Conservation (phyloP, 2,329 filamentous ascomycete genomes). For the Escovopsis sp. region DNA sequence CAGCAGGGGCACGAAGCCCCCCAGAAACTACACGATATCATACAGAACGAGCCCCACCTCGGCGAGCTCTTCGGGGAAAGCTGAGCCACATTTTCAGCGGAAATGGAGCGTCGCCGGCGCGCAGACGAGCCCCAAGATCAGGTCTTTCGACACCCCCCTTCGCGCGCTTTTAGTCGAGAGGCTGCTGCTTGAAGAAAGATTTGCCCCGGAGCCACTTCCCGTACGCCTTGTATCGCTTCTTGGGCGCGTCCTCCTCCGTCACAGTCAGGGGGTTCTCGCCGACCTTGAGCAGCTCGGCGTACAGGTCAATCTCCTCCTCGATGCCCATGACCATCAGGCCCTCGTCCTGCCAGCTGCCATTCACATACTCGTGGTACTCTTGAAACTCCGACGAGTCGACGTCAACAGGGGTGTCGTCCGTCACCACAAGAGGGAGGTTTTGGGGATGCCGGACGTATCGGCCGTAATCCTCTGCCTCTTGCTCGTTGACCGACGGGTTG, state of each 20-base stretch:
- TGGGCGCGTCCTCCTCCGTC: constrained; percentile 68
- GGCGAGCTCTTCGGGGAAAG: constrained; percentile 11
- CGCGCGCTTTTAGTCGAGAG: constrained; percentile 33
- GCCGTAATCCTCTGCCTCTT: constrained; percentile 74
- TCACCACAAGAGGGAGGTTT: constrained; percentile 70
- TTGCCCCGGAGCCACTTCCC: constrained; percentile 89
- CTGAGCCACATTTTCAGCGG: not conserved
- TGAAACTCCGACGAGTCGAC: constrained; percentile 54
- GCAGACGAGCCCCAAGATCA: not conserved
- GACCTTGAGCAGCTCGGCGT: constrained; percentile 61
- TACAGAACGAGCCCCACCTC: constrained; percentile 16
- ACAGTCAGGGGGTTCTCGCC: constrained; percentile 78
- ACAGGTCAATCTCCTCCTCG: constrained; percentile 37
- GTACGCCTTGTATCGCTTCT: constrained; percentile 96
- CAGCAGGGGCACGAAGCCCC: constrained; percentile 6
- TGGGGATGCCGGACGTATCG: constrained; percentile 83
- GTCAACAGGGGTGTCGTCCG: constrained; percentile 47
- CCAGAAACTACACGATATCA: constrained; percentile 7
- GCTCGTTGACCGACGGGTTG: constrained; percentile 62
- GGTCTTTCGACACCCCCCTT: not conserved
- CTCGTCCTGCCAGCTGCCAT: constrained; percentile 50
- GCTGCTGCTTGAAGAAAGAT: constrained; percentile 87
- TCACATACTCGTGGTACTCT: constrained; percentile 70
- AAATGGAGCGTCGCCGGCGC: not conserved
- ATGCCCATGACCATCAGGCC: constrained; percentile 38